Evolutionary conservation across 768 basidiomycete species (phyloP), one percentile per base, ranked within the genome.

Genomic region (Termitomyces sp.): DNA sequence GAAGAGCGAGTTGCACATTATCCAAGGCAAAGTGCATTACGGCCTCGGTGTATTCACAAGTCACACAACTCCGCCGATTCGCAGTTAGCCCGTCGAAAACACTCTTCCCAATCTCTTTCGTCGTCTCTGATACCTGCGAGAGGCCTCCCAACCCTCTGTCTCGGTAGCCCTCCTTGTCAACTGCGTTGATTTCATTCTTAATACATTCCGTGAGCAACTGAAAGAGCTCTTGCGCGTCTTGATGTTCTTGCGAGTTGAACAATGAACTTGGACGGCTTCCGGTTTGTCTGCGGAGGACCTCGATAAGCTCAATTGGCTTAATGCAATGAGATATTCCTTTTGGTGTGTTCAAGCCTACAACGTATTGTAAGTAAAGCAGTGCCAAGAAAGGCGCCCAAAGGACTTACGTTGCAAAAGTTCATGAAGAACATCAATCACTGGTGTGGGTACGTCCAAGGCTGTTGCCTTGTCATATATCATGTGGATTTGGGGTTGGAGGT

Each of bases 161-260:
- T 41, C 84, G 76, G 43, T 77, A 73, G 2, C 81, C 80, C 66
- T 95, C 92, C 44, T 77, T 79, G 53, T 87, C 84, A 1, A 97
- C 80, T 2, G 85, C 80, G 2, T 72, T 66, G n/a, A 85, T 77
- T 68, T 98, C 96, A 58, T 85, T 87, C 71, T 92, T 92, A 61
- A 98, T 78, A 51, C 85, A 89, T 67, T 95, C 93, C 1, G 93
- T 88, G 9, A 98, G 75, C 32, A 98, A 84, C 62, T 96, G 88
- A 73, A 97, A 98, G n/a, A 98, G 79, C 66, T 98, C 96, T 65
- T 98, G 96, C 5, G 96, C 96, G 67, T 98, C 96, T 72, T 98
- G 96, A 67, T 98, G 96, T 66, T 97, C 93, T 12, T 92, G 85
- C 1, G 93, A 93, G 60, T 84, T 83, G 69, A 96, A 87, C 11